phyloP scores from a whole-genome alignment of 306 rosid species.

The Glycine soja region DNA sequence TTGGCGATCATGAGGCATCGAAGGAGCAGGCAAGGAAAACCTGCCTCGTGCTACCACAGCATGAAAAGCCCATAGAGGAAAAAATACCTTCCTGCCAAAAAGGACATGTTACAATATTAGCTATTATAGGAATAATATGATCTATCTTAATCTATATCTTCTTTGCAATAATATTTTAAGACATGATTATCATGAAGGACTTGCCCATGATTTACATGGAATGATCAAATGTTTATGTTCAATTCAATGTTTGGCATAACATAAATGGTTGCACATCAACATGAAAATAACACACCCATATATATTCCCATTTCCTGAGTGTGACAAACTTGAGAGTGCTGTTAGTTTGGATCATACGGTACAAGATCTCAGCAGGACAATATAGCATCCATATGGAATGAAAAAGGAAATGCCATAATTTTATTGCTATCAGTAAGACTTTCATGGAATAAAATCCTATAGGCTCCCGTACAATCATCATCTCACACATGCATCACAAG shows the following conservation, averaged over 20 bases:
- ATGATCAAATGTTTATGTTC: constrained; percentile 30
- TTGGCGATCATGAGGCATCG: constrained; percentile 80
- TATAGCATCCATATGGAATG: background rate
- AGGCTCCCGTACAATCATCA: background rate
- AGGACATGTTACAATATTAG: constrained; percentile 10
- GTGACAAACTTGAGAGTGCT: constrained; percentile 9
- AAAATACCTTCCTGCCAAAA: constrained; percentile 71
- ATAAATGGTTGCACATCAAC: constrained; percentile 15
- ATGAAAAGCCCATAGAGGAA: constrained; percentile 86
- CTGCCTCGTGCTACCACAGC: constrained; percentile 80
- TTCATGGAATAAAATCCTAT: background rate
- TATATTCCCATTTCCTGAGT: background rate
- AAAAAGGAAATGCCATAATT: background rate
- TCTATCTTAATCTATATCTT: constrained; percentile 19
- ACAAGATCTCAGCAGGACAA: constrained; percentile 3
- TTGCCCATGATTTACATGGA: constrained; percentile 32
- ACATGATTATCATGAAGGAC: background rate
- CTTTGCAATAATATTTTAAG: background rate
- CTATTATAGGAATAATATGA: background rate
- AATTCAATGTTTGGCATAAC: constrained; percentile 30
- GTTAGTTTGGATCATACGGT: constrained; percentile 5
- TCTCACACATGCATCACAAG: background rate
- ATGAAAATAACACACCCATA: constrained; percentile 11
- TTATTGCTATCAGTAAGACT: constrained; percentile 12
- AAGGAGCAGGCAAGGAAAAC: constrained; percentile 94